phyloP scores from a whole-genome alignment of 169 alveolate species.

The Neospora caninum region DNA sequence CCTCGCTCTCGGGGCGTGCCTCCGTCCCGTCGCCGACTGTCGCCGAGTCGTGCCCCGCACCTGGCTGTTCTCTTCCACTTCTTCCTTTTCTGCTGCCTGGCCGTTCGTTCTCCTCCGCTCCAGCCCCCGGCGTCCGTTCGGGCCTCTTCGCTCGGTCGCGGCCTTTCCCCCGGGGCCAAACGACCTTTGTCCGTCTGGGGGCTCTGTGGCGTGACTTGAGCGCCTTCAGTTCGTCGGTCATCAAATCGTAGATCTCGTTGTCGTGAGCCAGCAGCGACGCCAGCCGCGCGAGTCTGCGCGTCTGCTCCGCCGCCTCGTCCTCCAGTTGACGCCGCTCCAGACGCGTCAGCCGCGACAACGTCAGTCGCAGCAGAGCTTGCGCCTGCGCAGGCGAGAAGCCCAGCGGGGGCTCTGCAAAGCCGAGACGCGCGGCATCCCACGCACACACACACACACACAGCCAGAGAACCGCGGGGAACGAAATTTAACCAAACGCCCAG shows the following conservation, averaged over 20 bases:
- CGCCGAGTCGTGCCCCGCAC: neutral
- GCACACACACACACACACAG: neutral
- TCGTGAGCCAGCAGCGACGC: conserved; percentile 62
- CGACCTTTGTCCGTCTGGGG: conserved; percentile 27
- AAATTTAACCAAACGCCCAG: no score
- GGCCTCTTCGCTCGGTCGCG: no score
- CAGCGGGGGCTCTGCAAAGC: conserved; percentile 58
- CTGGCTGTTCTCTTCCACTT: no score
- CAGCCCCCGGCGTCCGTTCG: no score
- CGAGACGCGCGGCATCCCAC: no score
- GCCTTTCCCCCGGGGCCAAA: neutral
- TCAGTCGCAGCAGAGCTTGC: conserved; percentile 71
- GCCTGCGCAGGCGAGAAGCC: conserved; percentile 73
- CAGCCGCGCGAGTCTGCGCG: conserved; percentile 29
- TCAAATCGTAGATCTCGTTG: conserved; percentile 53
- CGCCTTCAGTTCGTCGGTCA: conserved; percentile 67
- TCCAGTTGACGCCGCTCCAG: conserved; percentile 69
- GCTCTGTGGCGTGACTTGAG: conserved; percentile 55
- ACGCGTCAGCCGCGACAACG: conserved; percentile 69
- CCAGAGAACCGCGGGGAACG: no score
- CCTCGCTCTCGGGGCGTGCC: neutral
- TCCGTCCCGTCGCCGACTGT: neutral
- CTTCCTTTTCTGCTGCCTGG: no score
- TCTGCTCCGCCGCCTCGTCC: conserved; percentile 59
- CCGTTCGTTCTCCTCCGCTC: no score